These are phyloP conservation scores for Scedosporium apiospermum DNA, from an alignment of 2,329 filamentous ascomycete species.

Conservation along the genomic window DNA sequence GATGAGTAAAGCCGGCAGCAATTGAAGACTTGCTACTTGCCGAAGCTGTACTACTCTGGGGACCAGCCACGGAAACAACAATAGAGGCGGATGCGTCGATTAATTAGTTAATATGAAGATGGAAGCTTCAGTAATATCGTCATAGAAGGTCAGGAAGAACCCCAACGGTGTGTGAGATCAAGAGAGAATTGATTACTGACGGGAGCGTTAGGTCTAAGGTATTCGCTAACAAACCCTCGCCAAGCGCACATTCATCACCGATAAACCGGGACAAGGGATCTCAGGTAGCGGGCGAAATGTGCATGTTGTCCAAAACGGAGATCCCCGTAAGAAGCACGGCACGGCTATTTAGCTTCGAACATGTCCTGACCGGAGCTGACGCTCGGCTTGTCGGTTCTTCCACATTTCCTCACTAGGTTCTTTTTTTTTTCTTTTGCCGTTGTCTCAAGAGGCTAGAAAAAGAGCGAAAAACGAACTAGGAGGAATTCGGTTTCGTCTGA, in stretches of 20 bases:
- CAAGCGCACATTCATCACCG: background rate
- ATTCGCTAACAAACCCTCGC: background rate
- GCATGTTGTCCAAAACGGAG: background rate
- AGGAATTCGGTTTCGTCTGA: background rate
- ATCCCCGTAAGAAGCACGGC: background rate
- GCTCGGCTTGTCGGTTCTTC: conserved; percentile 3
- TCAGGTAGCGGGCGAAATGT: background rate
- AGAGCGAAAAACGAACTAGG: background rate
- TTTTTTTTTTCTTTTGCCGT: background rate
- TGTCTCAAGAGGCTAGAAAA: background rate
- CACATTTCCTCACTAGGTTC: background rate
- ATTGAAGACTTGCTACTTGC: background rate
- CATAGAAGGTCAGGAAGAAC: background rate
- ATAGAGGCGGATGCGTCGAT: background rate
- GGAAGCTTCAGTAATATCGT: background rate
- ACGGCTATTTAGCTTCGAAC: conserved; percentile 3
- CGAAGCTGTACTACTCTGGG: background rate
- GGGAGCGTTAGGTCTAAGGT: background rate
- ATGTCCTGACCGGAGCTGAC: background rate
- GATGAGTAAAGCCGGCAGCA: background rate
- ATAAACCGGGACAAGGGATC: background rate
- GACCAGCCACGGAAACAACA: background rate
- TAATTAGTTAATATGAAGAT: background rate
- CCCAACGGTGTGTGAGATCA: background rate
- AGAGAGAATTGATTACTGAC: too few species aligned